A percentile compares a stretch with the other conserved stretches of the same genome.
These are phyloP conservation scores for Ramalina peruviana DNA, from an alignment of 495 filamentous ascomycete genomes.

Conservation along the genomic window DNA sequence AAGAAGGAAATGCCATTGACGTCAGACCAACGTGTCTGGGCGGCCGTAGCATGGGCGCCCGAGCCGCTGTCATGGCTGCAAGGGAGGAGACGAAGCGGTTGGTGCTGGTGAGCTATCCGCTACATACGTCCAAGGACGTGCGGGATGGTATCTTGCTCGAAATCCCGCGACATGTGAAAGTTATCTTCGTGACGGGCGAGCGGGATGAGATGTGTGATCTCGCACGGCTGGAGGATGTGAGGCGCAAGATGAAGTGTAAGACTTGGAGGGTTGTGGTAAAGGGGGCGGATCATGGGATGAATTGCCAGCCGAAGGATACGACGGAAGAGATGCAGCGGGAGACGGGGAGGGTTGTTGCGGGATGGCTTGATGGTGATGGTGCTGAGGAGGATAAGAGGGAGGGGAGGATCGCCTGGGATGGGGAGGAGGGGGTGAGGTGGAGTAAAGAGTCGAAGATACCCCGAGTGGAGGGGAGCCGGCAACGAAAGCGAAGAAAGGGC, in stretches of 20 bases:
- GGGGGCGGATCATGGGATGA: conserved; percentile 28
- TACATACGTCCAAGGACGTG: conserved; percentile 17
- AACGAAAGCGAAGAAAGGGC: too few relatives aligned
- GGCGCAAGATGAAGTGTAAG: conserved; percentile 20
- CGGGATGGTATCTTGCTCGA: conserved; percentile 23
- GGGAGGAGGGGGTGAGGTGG: conserved; percentile 8
- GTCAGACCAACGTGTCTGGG: conserved; percentile 12
- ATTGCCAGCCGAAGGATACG: conserved; percentile 14
- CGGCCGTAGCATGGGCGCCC: conserved; percentile 27
- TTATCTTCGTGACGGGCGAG: conserved; percentile 24
- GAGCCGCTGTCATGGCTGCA: conserved; percentile 25
- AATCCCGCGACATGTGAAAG: conserved; percentile 13
- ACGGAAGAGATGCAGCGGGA: conserved; percentile 14
- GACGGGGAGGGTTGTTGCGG: conserved; percentile 20
- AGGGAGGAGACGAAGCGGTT: conserved; percentile 12
- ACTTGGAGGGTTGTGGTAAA: conserved; percentile 21
- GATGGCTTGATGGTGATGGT: conserved; percentile 15
- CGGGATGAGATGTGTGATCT: conserved; percentile 24
- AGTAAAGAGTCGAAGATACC: neutral
- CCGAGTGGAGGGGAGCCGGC: too few relatives aligned
- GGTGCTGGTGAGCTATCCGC: conserved; percentile 26
- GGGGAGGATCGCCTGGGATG: conserved; percentile 7
- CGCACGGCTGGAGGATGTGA: conserved; percentile 16
- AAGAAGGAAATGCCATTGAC: neutral
- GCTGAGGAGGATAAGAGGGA: conserved; percentile 3